These are phyloP conservation scores for Neofusicoccum umdonicola DNA, from an alignment of 2,329 filamentous ascomycete species.

Conservation along the genomic window DNA sequence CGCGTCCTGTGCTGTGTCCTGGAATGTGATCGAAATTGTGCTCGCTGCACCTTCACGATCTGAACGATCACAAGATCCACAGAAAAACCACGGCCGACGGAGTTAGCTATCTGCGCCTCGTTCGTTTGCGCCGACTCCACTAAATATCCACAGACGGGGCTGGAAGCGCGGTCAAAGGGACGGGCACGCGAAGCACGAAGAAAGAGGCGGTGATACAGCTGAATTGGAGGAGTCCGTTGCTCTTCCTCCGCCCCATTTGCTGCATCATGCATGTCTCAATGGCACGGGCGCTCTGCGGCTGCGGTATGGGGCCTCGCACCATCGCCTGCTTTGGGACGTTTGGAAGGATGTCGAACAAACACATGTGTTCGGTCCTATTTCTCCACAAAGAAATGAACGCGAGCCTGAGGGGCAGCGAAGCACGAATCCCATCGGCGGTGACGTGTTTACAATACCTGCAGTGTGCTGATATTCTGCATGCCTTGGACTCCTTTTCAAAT, in stretches of 20 bases:
- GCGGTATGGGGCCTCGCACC: conserved; percentile 1
- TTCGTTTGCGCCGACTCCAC: not conserved
- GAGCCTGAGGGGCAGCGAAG: not conserved
- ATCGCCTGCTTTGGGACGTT: not conserved
- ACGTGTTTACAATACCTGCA: not conserved
- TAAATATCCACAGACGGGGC: not conserved
- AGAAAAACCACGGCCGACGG: not conserved
- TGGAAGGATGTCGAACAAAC: conserved; percentile 2
- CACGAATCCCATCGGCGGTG: not conserved
- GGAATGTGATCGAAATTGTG: conserved; percentile 13
- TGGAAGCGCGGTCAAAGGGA: not conserved
- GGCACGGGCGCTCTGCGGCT: not conserved
- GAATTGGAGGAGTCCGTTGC: not conserved
- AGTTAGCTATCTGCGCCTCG: not conserved
- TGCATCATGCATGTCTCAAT: not conserved
- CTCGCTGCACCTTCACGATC: not conserved
- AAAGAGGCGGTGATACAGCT: conserved; percentile 8
- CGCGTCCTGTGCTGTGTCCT: not conserved
- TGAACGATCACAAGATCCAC: conserved; percentile 9
- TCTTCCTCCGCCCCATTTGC: not conserved
- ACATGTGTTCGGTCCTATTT: not conserved
- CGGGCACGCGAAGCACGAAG: not conserved
- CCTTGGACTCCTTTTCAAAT: not conserved
- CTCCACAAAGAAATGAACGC: not conserved
- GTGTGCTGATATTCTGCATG: not conserved